Base-by-base conservation (phyloP, 192 early-diverging fungal species). In the Diversispora epigaea region DNA sequence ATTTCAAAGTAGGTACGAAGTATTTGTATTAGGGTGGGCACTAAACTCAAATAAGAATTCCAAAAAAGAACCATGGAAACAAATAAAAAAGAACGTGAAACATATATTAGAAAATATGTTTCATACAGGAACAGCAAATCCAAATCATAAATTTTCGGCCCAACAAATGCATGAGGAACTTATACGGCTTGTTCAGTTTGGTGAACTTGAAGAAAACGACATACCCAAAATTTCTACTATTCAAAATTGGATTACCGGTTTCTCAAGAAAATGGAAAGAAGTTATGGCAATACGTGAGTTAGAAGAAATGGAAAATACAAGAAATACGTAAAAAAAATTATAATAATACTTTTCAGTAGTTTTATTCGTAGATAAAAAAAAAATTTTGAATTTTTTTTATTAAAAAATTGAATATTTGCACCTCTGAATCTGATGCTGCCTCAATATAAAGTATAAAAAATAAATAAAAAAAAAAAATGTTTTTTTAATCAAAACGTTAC, bases 101-200 rank as follows among this genome's bases (percentile, higher is more conserved):
- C 15, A 15, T 56, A 21, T 56, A 56, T 56, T 56, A 17, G 55
- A 56, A 56, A 56, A 56, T 56, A 56, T 56, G 55, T 56, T n/a
- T 56, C 15, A 56, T 56, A n/a, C 55, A 5, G 55, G 55, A 56
- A 56, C 17, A 56, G 55, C 11, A n/a, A 56, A 56, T 56, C 55
- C 17, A 56, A 56, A 56, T 56, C 1, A 56, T 14, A 56, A 56
- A 56, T 56, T 56, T 56, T 19, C 15, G n/a, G 55, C 55, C n/a
- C 17, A 56, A 56, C 55, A 56, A 56, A 56, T 56, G 17, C 4
- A 56, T 56, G 4, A 56, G 7, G 17, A 56, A 56, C 55, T 56
- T 56, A 19, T 56, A 14, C n/a, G 17, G 14, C 15, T 1, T 19
- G 12, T n/a, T 56, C 17, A 56, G n/a, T 19, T 56, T 56, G 55